Conservation (phyloP, 192 early-diverging fungal species). For the Backusella sp. region DNA sequence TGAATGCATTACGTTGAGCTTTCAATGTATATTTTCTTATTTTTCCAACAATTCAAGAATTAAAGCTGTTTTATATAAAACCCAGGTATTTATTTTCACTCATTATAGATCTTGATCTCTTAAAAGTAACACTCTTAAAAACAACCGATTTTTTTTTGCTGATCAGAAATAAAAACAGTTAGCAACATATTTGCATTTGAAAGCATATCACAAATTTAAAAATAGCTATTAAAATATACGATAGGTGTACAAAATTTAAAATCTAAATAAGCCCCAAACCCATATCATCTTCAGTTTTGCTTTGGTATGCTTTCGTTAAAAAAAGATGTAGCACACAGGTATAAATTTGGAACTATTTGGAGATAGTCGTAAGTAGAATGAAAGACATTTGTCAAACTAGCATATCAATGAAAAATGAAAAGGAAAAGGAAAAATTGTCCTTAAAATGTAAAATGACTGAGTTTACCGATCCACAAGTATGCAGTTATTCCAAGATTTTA, state of each 20-base stretch:
- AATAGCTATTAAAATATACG: neutral
- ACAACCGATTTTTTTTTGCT: neutral
- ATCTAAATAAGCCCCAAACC: neutral
- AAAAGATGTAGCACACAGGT: neutral
- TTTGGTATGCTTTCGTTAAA: neutral
- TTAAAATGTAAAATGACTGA: neutral
- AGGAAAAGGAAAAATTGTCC: neutral
- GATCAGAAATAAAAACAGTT: constrained; percentile 3
- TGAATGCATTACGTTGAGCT: neutral
- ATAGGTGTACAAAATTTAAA: neutral
- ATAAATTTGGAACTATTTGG: neutral
- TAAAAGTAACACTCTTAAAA: neutral
- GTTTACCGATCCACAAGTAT: neutral
- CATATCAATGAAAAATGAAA: neutral
- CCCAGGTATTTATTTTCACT: neutral
- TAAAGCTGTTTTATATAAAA: neutral
- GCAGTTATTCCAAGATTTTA: neutral
- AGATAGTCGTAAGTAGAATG: neutral
- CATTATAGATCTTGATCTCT: neutral
- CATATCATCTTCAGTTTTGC: neutral
- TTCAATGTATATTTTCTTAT: neutral
- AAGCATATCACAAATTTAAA: neutral
- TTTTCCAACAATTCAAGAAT: neutral
- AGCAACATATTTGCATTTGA: neutral
- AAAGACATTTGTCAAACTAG: neutral